These are phyloP conservation scores for Aspergillus campestris DNA, from an alignment of 495 filamentous ascomycete genomes.

Conservation along the genomic window DNA sequence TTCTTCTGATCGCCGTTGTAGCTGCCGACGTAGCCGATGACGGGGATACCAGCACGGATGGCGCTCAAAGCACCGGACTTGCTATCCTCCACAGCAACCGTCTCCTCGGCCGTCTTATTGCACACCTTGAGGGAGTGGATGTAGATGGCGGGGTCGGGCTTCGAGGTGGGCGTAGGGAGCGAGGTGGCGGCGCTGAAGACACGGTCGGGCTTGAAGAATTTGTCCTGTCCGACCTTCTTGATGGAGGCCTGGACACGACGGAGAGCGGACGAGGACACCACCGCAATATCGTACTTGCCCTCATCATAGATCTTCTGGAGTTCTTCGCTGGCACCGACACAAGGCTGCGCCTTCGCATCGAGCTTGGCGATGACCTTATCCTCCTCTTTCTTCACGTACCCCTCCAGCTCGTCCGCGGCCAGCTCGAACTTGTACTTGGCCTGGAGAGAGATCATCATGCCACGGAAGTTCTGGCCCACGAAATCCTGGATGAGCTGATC, in stretches of 20 bases:
- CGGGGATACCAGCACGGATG: constrained; percentile 70
- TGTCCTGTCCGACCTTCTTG: constrained; percentile 70
- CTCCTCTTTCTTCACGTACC: constrained; percentile 72
- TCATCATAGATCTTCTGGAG: constrained; percentile 54
- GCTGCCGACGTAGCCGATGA: constrained; percentile 82
- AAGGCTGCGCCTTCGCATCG: constrained; percentile 57
- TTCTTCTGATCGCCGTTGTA: constrained; percentile 61
- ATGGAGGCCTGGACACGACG: constrained; percentile 71
- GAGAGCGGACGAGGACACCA: constrained; percentile 74
- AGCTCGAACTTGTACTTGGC: constrained; percentile 68
- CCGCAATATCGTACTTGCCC: constrained; percentile 67
- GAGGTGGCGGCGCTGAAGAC: constrained; percentile 81
- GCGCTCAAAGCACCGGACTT: constrained; percentile 77
- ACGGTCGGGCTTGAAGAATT: constrained; percentile 65
- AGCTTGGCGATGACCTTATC: constrained; percentile 80
- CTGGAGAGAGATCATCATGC: constrained; percentile 73
- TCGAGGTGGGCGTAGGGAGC: constrained; percentile 69
- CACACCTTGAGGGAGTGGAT: constrained; percentile 68
- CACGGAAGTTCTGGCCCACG: constrained; percentile 94
- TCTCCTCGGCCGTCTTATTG: constrained; percentile 65
- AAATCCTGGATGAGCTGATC: constrained; percentile 75
- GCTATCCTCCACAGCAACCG: constrained; percentile 83
- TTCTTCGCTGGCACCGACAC: constrained; percentile 62
- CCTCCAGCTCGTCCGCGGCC: constrained; percentile 56
- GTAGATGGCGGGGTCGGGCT: constrained; percentile 93